These are phyloP conservation scores for Cerrena zonata DNA, from an alignment of 1,284 basidiomycete genomes.

Conservation along the genomic window DNA sequence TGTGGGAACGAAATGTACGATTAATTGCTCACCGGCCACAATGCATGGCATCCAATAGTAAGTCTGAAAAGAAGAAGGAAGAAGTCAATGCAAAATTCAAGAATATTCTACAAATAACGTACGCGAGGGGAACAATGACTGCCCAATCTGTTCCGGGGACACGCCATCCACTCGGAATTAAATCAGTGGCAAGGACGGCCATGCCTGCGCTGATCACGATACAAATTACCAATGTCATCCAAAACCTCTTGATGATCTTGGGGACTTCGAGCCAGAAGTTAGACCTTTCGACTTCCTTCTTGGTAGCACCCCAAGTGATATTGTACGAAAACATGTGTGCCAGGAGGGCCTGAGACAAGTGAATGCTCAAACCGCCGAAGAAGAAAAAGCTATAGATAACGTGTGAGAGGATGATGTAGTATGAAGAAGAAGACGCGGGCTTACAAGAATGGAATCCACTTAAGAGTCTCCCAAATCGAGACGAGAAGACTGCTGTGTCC, in stretches of 20 bases:
- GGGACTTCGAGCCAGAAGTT: conserved; percentile 89
- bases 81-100: conserved; percentile 2
- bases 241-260: conserved; percentile 70
- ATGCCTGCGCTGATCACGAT: conserved; percentile 44
- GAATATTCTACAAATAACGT: conserved; percentile 23
- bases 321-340: conserved; percentile 80
- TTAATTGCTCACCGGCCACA: conserved; percentile 55
- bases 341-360: conserved; percentile 66
- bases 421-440: conserved; percentile 24
- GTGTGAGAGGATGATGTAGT: conserved; percentile 11
- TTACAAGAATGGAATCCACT: conserved; percentile 77
- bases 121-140: conserved; percentile 64
- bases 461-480: conserved; percentile 59
- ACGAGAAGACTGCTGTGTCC: conserved; percentile 53
- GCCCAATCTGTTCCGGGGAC: conserved; percentile 60
- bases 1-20: too few relatives aligned
- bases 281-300: conserved; percentile 74
- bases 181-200: conserved; percentile 45
- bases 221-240: conserved; percentile 55
- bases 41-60: conserved; percentile 56
- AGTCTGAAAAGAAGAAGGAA: conserved; percentile 31
- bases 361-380: conserved; percentile 73
- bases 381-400: conserved; percentile 67
- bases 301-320: conserved; percentile 76
- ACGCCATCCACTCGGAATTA: conserved; percentile 59